Percentiles rank a stretch among this genome's conserved stretches.
phyloP scores from a whole-genome alignment of 2,329 filamentous ascomycete species.

The Ceratocystis alfenasii region DNA sequence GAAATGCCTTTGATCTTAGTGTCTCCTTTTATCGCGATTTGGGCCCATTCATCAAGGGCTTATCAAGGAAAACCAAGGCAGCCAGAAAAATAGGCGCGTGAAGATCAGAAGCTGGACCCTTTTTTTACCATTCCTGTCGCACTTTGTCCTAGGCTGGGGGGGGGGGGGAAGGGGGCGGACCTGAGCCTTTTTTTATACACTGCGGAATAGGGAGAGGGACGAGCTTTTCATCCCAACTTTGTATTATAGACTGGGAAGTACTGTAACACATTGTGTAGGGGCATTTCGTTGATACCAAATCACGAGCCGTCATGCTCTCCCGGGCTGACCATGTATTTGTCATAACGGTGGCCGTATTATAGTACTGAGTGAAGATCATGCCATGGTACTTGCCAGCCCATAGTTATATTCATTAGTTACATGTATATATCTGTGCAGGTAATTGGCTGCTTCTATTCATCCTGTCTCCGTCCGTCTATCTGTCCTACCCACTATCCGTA shows the following conservation, averaged over 20 bases:
- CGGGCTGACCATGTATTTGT: no score
- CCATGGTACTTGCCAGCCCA: no score
- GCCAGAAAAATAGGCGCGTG: not conserved
- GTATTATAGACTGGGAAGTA: not conserved
- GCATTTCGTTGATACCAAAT: no score
- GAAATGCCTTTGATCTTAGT: not conserved
- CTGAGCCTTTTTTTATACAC: not conserved
- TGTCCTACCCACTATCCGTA: not conserved
- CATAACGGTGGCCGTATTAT: no score
- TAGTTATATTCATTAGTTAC: not conserved
- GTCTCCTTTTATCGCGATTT: not conserved
- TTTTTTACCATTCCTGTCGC: not conserved
- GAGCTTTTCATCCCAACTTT: conserved; percentile 1
- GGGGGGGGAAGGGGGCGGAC: no score
- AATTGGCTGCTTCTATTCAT: not conserved
- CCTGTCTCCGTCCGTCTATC: not conserved
- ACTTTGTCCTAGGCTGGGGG: not conserved
- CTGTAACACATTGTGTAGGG: not conserved
- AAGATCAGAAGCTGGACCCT: not conserved
- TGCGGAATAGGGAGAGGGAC: not conserved
- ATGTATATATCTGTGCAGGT: not conserved
- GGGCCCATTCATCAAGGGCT: not conserved
- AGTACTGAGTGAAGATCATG: no score
- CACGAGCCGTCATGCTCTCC: no score
- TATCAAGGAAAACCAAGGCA: not conserved